These are phyloP conservation scores for Excoecaria agallocha DNA, from an alignment of 345 rosid genomes.

Conservation along the genomic window DNA sequence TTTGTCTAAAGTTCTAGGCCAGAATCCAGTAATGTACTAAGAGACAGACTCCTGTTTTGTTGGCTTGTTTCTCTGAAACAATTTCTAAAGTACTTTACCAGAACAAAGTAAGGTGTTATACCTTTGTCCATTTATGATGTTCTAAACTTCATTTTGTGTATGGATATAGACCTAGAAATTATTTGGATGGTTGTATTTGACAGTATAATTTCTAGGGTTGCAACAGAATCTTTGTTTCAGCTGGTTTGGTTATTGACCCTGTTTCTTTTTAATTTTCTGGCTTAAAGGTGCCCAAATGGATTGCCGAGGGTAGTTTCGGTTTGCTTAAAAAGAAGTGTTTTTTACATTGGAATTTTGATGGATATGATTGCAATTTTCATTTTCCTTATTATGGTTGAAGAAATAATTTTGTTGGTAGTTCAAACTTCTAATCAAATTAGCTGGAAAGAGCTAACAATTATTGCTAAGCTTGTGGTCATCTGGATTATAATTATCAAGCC, in stretches of 20 bases:
- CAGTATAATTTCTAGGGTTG: not conserved
- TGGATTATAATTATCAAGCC: not conserved
- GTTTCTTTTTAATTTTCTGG: not conserved
- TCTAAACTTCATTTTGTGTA: conserved; percentile 15
- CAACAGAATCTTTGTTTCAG: not conserved
- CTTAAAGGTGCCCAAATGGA: not conserved
- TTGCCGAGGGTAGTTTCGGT: no score
- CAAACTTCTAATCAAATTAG: not conserved
- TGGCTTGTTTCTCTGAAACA: conserved; percentile 24
- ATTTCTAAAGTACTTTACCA: not conserved
- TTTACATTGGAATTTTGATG: not conserved
- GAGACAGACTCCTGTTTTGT: conserved; percentile 15
- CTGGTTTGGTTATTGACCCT: not conserved
- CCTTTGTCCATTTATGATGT: conserved; percentile 4
- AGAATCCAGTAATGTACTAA: not conserved
- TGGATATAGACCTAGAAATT: conserved; percentile 1
- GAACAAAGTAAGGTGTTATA: conserved; percentile 8
- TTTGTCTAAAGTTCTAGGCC: conserved; percentile 54
- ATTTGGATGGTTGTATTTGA: not conserved
- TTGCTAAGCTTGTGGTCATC: no score
- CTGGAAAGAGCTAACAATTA: not conserved
- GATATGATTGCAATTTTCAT: not conserved
- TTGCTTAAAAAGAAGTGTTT: not conserved
- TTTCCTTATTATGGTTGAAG: not conserved
- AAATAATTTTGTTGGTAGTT: not conserved